Evolutionary conservation across 2,329 filamentous ascomycete genomes (phyloP).

Genomic region (Pochonia chlamydosporia): DNA sequence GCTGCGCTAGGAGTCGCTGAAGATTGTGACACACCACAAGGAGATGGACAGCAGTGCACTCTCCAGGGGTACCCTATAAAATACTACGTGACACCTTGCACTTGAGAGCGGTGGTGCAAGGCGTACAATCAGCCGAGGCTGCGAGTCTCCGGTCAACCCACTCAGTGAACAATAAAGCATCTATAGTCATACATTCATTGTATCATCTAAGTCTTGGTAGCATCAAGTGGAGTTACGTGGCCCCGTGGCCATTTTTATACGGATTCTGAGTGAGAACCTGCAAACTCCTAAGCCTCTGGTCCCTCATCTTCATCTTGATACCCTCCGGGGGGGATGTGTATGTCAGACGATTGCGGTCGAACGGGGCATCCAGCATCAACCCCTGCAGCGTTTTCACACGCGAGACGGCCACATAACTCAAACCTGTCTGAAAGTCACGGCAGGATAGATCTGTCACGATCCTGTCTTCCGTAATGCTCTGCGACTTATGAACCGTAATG

Average conservation of each 20-base stretch:
- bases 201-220: background rate
- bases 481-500: too few relatives aligned
- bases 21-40: too few relatives aligned
- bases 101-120: constrained; percentile 5
- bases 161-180: background rate
- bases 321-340: background rate
- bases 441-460: too few relatives aligned
- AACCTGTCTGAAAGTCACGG: too few relatives aligned
- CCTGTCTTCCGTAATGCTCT: too few relatives aligned
- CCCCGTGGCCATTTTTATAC: background rate
- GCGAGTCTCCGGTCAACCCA: background rate
- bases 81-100: constrained; percentile 5
- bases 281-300: background rate
- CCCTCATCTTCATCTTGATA: background rate
- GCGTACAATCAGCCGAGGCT: constrained; percentile 4
- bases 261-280: background rate
- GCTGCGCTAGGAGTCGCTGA: too few relatives aligned
- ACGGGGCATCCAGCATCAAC: background rate
- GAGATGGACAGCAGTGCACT: too few relatives aligned
- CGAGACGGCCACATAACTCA: too few relatives aligned
- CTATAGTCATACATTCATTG: constrained; percentile 1
- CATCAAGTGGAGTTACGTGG: background rate
- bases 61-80: background rate
- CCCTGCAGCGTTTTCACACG: too few relatives aligned
- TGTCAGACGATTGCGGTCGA: background rate